Evolutionary conservation across 2,329 filamentous ascomycete genomes (phyloP), one percentile per base, ranked within the genome.

Genomic region (Ophiostoma pallidulum): DNA sequence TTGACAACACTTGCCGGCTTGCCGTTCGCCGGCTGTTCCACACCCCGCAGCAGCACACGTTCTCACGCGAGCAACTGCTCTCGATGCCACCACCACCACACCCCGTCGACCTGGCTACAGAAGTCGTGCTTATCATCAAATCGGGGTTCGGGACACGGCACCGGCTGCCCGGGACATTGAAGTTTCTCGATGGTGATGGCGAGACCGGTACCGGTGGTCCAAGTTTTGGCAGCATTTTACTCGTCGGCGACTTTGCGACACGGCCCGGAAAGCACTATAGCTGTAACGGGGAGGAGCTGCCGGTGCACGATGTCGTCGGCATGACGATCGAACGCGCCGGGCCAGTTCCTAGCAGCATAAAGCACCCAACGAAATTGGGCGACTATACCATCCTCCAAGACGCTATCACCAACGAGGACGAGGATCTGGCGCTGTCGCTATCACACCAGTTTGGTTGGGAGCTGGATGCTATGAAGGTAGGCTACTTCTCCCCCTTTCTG

Each of bases 381-480:
- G 28, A 36, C 41, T 44, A 44, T 22, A n/a, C 32, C 4, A 8
- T 20, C 6, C 32, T 44, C 7, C 32, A 28, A 12, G 16, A 28
- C 6, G 41, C 40, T 19, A n/a, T 42, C 13, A 13, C 18, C 12
- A n/a, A 4, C 16, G 13, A 18, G 5, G 8, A 44, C 32, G 32
- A 36, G 2, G 19, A 18, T 2, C 3, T 19, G 32, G 41, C 41
- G 5, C 5, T 26, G 20, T 20, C 31, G 2, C 16, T 36, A 14
- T 44, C 41, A 10, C 14, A 4, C 6, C 18, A 37, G 10, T 44
- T 44, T 18, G 71, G 71, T 1, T 73, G 71, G 71, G 70, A 74
- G 54, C 55, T 74, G 46, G 71, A 74, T 56, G 68, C 70, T 0
- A 60, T 74, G 51, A 74, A 74, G 31, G 41, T 43, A 35, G 6